Conservation (phyloP, 306 rosid species). For the Adenanthera pavonina region DNA sequence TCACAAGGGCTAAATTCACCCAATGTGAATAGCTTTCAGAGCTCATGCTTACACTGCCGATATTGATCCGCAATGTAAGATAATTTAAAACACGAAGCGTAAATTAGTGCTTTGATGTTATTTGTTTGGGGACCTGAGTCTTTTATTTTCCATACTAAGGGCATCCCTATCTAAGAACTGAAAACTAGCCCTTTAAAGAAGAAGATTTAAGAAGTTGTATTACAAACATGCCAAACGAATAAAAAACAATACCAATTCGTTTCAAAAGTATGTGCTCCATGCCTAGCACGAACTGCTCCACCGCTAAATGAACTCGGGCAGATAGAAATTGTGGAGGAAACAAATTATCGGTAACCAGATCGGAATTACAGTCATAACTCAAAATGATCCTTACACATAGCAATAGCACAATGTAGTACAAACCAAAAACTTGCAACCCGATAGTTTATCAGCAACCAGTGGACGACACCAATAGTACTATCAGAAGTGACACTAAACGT, state of each 20-base stretch:
- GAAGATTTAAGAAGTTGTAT: neutral
- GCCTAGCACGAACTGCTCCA: neutral
- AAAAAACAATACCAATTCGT: neutral
- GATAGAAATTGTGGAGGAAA: neutral
- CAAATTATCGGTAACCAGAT: neutral
- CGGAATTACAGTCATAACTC: constrained; percentile 11
- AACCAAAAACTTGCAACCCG: neutral
- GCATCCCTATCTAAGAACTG: too few relatives aligned
- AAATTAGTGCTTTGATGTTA: neutral
- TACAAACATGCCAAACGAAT: neutral
- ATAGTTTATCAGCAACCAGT: neutral
- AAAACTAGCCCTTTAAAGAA: too few relatives aligned
- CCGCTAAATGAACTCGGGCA: neutral
- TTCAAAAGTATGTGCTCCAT: neutral
- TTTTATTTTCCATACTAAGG: too few relatives aligned
- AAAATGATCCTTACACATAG: neutral
- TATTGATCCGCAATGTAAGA: too few relatives aligned
- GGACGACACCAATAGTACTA: constrained; percentile 1
- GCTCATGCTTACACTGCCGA: neutral
- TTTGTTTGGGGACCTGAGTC: too few relatives aligned
- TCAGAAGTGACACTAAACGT: neutral
- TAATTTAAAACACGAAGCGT: too few relatives aligned
- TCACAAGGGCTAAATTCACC: neutral
- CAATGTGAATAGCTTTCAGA: neutral
- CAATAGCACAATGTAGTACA: neutral